phyloP scores from a whole-genome alignment of 148 eudicot genomes.

The Amaranthus palmeri region DNA sequence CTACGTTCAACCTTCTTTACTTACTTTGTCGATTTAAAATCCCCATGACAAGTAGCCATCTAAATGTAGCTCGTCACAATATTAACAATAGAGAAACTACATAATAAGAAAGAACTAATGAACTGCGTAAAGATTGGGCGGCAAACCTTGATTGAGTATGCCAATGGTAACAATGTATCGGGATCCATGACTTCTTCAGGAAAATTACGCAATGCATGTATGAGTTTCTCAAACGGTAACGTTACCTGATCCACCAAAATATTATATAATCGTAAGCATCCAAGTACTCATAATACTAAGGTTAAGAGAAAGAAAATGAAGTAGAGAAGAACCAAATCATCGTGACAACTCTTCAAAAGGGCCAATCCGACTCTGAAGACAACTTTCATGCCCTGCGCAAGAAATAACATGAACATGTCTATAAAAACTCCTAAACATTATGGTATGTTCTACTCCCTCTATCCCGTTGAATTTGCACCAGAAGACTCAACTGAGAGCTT shows the following conservation, averaged over 20 bases:
- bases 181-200: constrained; percentile 94
- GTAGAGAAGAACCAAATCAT: constrained; percentile 35
- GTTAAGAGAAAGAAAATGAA: neutral
- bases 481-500: too few species aligned
- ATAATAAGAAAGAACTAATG: neutral
- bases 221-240: constrained; percentile 90
- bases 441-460: neutral
- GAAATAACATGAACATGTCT: neutral
- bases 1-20: neutral
- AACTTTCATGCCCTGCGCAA: constrained; percentile 73
- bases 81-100: neutral
- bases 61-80: neutral
- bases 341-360: constrained; percentile 81
- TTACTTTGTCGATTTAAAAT: neutral
- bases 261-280: neutral
- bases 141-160: constrained; percentile 76
- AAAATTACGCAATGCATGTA: constrained; percentile 81
- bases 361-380: constrained; percentile 93
- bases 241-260: constrained; percentile 47
- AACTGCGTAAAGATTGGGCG: constrained; percentile 18
- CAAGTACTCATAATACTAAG: neutral
- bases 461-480: too few species aligned
- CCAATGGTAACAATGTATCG: constrained; percentile 77
- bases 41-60: constrained; percentile 1
- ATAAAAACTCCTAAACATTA: neutral